phyloP scores from a whole-genome alignment of 495 filamentous ascomycete genomes.

The Echria macrotheca region DNA sequence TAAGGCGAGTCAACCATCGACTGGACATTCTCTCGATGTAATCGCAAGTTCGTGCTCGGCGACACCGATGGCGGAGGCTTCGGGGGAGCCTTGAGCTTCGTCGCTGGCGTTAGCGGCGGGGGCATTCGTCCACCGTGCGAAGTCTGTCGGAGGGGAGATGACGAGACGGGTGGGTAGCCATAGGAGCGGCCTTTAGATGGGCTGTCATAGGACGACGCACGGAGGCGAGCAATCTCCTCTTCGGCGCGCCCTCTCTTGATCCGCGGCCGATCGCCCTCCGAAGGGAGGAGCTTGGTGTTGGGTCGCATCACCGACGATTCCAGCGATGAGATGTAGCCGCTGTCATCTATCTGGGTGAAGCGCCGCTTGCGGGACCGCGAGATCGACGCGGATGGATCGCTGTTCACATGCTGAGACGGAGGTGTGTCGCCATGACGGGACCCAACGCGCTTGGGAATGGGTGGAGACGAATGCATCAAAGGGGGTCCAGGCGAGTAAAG shows the following conservation, averaged over 20 bases:
- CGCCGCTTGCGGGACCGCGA: constrained; percentile 65
- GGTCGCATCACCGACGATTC: constrained; percentile 85
- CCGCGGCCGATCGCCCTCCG: constrained; percentile 68
- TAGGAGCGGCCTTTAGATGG: constrained; percentile 61
- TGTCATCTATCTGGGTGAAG: constrained; percentile 75
- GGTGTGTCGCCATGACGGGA: constrained; percentile 64
- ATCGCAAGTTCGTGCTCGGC: constrained; percentile 88
- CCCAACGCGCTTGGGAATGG: constrained; percentile 59
- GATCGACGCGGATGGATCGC: constrained; percentile 50
- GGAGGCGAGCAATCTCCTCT: constrained; percentile 90
- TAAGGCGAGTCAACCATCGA: constrained; percentile 86
- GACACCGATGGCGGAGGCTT: constrained; percentile 84
- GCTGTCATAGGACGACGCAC: constrained; percentile 89
- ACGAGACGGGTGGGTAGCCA: constrained; percentile 43
- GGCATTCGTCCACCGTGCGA: constrained; percentile 53
- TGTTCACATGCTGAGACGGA: constrained; percentile 58
- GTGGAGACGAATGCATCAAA: constrained; percentile 78
- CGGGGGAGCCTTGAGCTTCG: constrained; percentile 76
- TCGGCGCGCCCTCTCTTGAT: constrained; percentile 85
- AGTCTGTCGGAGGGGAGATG: constrained; percentile 54
- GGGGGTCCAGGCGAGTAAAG: constrained; percentile 53
- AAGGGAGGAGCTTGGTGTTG: constrained; percentile 58
- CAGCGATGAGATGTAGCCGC: constrained; percentile 95
- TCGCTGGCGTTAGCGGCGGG: constrained; percentile 78
- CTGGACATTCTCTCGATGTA: constrained; percentile 81